Evolutionary conservation across 106 monocot species (phyloP).

Genomic region (Gastrodia elata): DNA sequence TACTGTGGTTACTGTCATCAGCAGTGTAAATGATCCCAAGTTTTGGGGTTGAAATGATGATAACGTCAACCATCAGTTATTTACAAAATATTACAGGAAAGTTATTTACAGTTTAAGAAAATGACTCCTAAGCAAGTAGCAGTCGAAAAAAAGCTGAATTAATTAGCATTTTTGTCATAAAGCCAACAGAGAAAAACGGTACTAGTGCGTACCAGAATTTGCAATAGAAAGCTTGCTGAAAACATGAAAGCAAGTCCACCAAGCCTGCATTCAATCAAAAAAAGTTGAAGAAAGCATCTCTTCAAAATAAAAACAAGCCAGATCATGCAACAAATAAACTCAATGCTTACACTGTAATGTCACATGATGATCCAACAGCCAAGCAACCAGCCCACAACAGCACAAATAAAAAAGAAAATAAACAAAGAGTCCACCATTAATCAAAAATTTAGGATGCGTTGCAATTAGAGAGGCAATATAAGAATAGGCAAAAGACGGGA

Average conservation of each 20-base stretch:
- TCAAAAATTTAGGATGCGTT: not conserved
- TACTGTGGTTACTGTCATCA: not conserved
- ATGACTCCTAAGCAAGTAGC: not conserved
- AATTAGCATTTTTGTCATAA: not conserved
- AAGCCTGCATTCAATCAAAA: slow-evolving; percentile 44
- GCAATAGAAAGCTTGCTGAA: slow-evolving; percentile 78
- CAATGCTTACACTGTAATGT: slow-evolving; percentile 1
- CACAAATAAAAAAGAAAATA: not conserved
- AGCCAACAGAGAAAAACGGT: not conserved
- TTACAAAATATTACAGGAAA: not conserved
- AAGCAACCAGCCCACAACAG: not conserved
- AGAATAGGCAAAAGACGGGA: not conserved
- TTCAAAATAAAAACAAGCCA: not conserved
- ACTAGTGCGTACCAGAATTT: slow-evolving; percentile 57
- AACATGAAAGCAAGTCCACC: slow-evolving; percentile 99
- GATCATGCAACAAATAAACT: not conserved
- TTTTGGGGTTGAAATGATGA: not conserved
- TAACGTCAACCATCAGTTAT: not conserved
- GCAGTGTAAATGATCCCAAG: not conserved
- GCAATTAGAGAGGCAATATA: not conserved
- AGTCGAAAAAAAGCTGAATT: not conserved
- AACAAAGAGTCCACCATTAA: not conserved
- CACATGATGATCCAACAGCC: slow-evolving; percentile 3
- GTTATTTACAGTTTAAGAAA: not conserved
- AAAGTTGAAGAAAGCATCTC: slow-evolving; percentile 3